phyloP scores from a whole-genome alignment of 1,139 yeast genomes.

The Lodderomyces elongisporus region DNA sequence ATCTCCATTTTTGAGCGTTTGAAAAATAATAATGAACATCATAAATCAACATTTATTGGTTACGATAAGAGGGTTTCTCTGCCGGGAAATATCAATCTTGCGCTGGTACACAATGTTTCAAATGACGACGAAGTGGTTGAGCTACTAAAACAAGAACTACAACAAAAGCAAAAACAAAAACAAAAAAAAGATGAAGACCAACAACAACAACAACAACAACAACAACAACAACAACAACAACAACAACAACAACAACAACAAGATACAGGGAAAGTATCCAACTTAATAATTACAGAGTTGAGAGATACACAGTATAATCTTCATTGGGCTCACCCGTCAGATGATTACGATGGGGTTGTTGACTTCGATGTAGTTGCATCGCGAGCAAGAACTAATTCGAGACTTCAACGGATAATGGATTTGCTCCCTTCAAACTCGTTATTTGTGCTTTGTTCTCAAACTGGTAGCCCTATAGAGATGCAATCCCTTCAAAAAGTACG shows the following conservation, averaged over 20 bases:
- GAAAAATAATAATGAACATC: slow-evolving; percentile 10
- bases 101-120: slow-evolving; percentile 25
- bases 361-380: slow-evolving; percentile 16
- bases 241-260: background rate
- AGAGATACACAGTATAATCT: slow-evolving; percentile 52
- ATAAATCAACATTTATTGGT: slow-evolving; percentile 19
- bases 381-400: slow-evolving; percentile 30
- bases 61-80: slow-evolving; percentile 16
- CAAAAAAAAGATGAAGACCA: too few species aligned
- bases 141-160: slow-evolving; percentile 18
- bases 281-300: slow-evolving; percentile 52
- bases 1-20: slow-evolving; percentile 26
- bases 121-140: slow-evolving; percentile 59
- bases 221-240: too few species aligned
- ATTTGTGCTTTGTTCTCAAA: slow-evolving; percentile 57
- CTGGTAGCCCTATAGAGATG: slow-evolving; percentile 58
- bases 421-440: slow-evolving; percentile 55
- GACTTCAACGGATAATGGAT: slow-evolving; percentile 47
- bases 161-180: too few species aligned
- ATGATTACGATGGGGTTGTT: slow-evolving; percentile 18
- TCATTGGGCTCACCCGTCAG: slow-evolving; percentile 20
- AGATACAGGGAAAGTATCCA: background rate
- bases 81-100: too few species aligned
- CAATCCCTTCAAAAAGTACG: slow-evolving; percentile 40
- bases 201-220: too few species aligned